Conservation (phyloP, 2,329 filamentous ascomycete species). For the Diaporthe caulivora region DNA sequence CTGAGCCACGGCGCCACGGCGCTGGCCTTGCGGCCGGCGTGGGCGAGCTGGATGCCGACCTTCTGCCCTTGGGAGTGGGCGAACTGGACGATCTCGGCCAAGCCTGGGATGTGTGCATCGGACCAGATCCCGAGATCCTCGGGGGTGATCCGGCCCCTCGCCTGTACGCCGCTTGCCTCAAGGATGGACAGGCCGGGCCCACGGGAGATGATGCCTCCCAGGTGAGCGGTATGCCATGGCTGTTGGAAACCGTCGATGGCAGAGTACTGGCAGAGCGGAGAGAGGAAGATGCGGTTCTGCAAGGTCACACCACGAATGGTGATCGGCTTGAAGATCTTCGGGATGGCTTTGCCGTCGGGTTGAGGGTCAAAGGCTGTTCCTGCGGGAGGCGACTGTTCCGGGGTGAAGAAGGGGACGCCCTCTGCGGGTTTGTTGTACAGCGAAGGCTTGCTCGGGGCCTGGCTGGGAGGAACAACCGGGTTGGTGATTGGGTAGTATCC, state of each 20-base stretch:
- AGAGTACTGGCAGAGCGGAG: slow-evolving; percentile 62
- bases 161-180: slow-evolving; percentile 48
- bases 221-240: slow-evolving; percentile 57
- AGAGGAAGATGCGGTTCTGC: slow-evolving; percentile 60
- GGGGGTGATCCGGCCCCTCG: slow-evolving; percentile 52
- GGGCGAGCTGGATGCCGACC: slow-evolving; percentile 78
- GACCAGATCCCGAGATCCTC: slow-evolving; percentile 52
- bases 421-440: slow-evolving; percentile 44
- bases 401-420: slow-evolving; percentile 57
- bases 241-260: slow-evolving; percentile 56
- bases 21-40: slow-evolving; percentile 73
- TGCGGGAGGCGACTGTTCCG: slow-evolving; percentile 53
- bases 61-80: slow-evolving; percentile 68
- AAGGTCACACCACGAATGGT: slow-evolving; percentile 57
- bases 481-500: slow-evolving; percentile 32
- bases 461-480: slow-evolving; percentile 33
- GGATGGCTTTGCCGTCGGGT: slow-evolving; percentile 49
- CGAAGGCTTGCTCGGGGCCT: slow-evolving; percentile 24
- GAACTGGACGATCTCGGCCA: slow-evolving; percentile 54
- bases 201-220: slow-evolving; percentile 52
- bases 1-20: slow-evolving; percentile 69
- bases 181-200: slow-evolving; percentile 50
- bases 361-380: slow-evolving; percentile 54
- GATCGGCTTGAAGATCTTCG: slow-evolving; percentile 57
- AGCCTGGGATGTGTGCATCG: slow-evolving; percentile 51